Evolutionary conservation across 139 green algal genomes (phyloP), one percentile per base, ranked within the genome.

Genomic region (Closterium sp.): DNA sequence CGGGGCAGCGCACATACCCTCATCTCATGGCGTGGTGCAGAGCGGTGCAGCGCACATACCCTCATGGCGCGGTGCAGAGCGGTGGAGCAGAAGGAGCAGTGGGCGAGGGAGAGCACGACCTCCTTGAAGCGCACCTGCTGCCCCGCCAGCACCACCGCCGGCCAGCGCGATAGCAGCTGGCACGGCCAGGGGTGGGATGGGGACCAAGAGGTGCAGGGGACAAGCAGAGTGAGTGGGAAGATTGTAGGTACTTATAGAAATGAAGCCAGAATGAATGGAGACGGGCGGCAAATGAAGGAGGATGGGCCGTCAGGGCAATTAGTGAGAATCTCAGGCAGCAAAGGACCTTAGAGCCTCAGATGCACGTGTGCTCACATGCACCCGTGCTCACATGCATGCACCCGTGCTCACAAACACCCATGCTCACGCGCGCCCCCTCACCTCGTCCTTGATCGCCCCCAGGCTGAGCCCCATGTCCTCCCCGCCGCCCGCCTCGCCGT

Each of bases 1-100:
- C n/a, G n/a, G n/a, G n/a, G n/a, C n/a, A n/a, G n/a, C n/a, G n/a
- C n/a, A n/a, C n/a, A n/a, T n/a, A n/a, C n/a, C n/a, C n/a, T n/a
- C n/a, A n/a, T n/a, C n/a, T n/a, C n/a, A n/a, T n/a, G n/a, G n/a
- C n/a, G n/a, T n/a, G n/a, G n/a, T n/a, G n/a, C n/a, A n/a, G n/a
- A n/a, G n/a, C n/a, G n/a, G n/a, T n/a, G n/a, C n/a, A n/a, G n/a
- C n/a, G n/a, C n/a, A n/a, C n/a, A n/a, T n/a, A n/a, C n/a, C n/a
- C n/a, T n/a, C n/a, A n/a, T n/a, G n/a, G n/a, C 87, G 87, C 87
- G 87, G n/a, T 30, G 23, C 34, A 90, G 81, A 38, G 87, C 87
- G 35, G 87, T 38, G n/a, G 81, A 31, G 87, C 87, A 90, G 87
- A 84, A 84, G 35, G 69, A 35, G 87, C 87, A 90, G 87, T 83